These are phyloP conservation scores for Mycena vulgaris DNA, from an alignment of 768 basidiomycete species.

Conservation along the genomic window DNA sequence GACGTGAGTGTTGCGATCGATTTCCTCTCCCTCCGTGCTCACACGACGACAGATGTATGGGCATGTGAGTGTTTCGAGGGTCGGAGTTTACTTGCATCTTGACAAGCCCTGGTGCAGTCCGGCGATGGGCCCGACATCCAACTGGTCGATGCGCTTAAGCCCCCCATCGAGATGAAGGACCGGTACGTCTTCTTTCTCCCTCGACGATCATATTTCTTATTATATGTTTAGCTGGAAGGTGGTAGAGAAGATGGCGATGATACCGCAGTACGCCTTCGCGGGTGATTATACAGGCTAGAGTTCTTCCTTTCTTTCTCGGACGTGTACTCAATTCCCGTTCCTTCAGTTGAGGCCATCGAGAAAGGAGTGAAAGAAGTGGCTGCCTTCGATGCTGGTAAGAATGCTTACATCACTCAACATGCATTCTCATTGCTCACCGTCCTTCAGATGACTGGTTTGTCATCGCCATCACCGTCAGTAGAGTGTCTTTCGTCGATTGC, in stretches of 20 bases:
- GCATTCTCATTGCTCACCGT: not conserved
- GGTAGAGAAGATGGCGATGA: constrained; percentile 77
- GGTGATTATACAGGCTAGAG: constrained; percentile 74
- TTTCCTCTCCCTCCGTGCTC: constrained; percentile 8
- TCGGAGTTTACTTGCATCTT: not conserved
- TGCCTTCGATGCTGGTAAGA: constrained; percentile 61
- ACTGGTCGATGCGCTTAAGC: constrained; percentile 65
- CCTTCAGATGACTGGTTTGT: constrained; percentile 78
- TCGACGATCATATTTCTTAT: not conserved
- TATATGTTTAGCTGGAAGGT: constrained; percentile 64
- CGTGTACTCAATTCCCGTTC: constrained; percentile 10
- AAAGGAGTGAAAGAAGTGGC: constrained; percentile 74
- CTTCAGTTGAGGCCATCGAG: constrained; percentile 73
- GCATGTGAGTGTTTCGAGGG: constrained; percentile 62
- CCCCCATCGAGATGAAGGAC: constrained; percentile 68
- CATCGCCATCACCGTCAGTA: constrained; percentile 71
- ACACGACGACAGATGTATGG: constrained; percentile 66
- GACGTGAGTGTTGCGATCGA: constrained; percentile 64
- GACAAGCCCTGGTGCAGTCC: constrained; percentile 55
- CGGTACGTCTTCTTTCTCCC: constrained; percentile 41
- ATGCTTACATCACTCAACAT: not conserved
- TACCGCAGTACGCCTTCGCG: constrained; percentile 78
- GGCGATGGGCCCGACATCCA: constrained; percentile 74
- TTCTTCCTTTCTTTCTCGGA: not conserved
- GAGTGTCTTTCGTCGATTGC: not conserved